Base-by-base conservation (phyloP, 768 basidiomycete genomes). In the Leucocoprinus sp. region DNA sequence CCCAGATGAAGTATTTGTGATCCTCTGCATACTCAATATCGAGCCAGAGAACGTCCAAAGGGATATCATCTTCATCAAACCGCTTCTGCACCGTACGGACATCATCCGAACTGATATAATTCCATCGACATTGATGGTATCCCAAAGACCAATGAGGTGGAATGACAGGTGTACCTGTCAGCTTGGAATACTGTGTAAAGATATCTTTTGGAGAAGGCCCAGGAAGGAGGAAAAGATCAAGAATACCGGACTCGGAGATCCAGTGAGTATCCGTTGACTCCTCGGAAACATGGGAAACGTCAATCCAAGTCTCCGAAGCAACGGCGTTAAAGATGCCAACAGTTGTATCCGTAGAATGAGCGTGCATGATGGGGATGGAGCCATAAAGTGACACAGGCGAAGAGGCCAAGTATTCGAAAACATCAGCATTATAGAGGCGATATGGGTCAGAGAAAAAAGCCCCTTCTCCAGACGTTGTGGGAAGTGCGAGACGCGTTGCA, bases 71-170 rank as follows among this genome's bases (percentile, higher is more conserved):
- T 54, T 93, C 89, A 49, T 99, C 96, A 56, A 99, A 96, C 42
- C 83, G 72, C 57, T 69, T 74, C 63, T 93, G 85, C 7, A 98
- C 91, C 3, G 75, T 71, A 8, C 90, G 74, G 7, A 99, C 73
- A 61, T 97, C 96, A 8, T 85, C 80, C 21, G 88, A 82, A 64
- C 82, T 88, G 52, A 95, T 73, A 57, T 99, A 98, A 60, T 99
- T 98, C 96, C 96, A 98, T 27, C 96, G 72, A 61, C 95, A 98
- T 60, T 98, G 96, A 63, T 98, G 96, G 57, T 99, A 95, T 0
- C 82, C 96, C 47, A 97, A 71, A 21, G 90, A 80, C 80, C 89
- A 97, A 15, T 87, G 76, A 7, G 91, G 82, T 0, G 96, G 96
- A n/a, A 99, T 71, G 3, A 84, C 81, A 0, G 88, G 78, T 0